Evolutionary conservation across 768 basidiomycete species (phyloP).

Genomic region (Termitomyces heimii): DNA sequence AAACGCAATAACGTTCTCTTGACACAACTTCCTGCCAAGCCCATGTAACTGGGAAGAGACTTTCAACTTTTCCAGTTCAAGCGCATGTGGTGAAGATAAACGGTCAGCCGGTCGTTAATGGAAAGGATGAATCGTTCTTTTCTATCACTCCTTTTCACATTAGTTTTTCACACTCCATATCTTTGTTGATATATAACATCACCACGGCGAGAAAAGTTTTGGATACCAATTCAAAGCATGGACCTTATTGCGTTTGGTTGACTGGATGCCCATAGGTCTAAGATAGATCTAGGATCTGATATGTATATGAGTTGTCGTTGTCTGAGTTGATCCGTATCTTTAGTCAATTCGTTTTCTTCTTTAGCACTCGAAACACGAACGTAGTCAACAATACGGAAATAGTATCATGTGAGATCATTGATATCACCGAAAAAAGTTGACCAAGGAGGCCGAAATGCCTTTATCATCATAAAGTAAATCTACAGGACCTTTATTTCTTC

Average conservation of each 20-base stretch:
- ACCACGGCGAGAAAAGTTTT: not conserved
- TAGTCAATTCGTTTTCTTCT: not conserved
- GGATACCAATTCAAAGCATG: not conserved
- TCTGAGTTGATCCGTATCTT: not conserved
- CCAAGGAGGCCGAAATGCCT: not conserved
- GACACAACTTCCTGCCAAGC: slow-evolving; percentile 86
- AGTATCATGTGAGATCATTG: slow-evolving; percentile 4
- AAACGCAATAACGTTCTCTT: slow-evolving; percentile 85
- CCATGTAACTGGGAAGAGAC: slow-evolving; percentile 47
- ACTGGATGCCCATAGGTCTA: not conserved
- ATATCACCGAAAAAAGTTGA: slow-evolving; percentile 9
- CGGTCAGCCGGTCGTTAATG: not conserved
- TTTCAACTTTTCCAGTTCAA: not conserved
- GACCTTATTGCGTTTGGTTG: not conserved
- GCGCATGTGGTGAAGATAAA: not conserved
- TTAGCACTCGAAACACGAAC: not conserved
- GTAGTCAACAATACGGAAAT: not conserved
- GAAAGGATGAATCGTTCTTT: slow-evolving; percentile 5
- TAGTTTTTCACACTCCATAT: not conserved
- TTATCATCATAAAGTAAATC: not conserved
- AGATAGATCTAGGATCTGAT: not conserved
- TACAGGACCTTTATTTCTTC: not conserved
- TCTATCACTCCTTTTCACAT: not conserved
- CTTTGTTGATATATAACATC: not conserved
- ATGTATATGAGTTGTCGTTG: not conserved